Percentiles rank a stretch among this genome's conserved stretches.
These are phyloP conservation scores for Debaryomyces sp. DNA, from an alignment of 1,139 yeast genomes.

Conservation along the genomic window DNA sequence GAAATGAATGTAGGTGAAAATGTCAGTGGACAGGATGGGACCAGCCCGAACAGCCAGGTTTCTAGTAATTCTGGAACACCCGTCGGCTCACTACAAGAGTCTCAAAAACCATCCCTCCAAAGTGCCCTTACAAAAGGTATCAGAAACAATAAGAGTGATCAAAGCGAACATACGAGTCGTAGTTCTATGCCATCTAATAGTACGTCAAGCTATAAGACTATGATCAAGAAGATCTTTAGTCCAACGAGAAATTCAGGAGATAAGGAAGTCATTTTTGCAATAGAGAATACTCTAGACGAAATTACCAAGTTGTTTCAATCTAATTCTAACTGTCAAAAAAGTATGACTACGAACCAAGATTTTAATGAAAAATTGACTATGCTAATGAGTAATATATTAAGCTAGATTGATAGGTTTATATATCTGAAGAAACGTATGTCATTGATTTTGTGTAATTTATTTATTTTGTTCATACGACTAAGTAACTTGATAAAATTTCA, in stretches of 20 bases:
- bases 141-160: neutral
- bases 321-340: neutral
- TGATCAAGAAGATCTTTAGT: constrained; percentile 38
- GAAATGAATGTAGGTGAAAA: constrained; percentile 30
- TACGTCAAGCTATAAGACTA: constrained; percentile 35
- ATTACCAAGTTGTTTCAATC: constrained; percentile 27
- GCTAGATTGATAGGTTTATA: neutral
- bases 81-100: constrained; percentile 7
- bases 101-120: neutral
- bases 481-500: constrained; percentile 6
- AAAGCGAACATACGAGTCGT: neutral
- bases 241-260: constrained; percentile 40
- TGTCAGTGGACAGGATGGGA: neutral
- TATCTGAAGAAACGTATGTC: neutral
- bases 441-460: constrained; percentile 11
- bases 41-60: neutral
- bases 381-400: constrained; percentile 19
- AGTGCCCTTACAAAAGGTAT: constrained; percentile 3
- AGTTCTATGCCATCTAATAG: neutral
- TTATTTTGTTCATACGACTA: neutral
- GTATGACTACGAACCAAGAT: constrained; percentile 13
- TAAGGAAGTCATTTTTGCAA: constrained; percentile 24
- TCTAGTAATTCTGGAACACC: constrained; percentile 6
- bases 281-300: constrained; percentile 31
- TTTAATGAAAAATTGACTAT: constrained; percentile 23